Evolutionary conservation across 768 basidiomycete genomes (phyloP).

Genomic region (Lactarius hengduanensis): DNA sequence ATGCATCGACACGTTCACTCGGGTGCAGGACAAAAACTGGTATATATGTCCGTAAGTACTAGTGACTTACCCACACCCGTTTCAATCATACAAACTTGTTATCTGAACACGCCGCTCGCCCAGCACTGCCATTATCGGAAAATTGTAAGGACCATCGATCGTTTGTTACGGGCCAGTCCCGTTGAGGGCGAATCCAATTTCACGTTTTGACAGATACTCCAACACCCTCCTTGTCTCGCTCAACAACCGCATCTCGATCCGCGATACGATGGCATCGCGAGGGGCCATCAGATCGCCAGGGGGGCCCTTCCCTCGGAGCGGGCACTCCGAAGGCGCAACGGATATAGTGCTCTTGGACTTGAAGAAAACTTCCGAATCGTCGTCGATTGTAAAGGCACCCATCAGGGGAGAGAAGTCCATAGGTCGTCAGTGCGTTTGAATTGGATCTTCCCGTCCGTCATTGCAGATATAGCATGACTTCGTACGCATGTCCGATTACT

Average conservation of each 20-base stretch:
- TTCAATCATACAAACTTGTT: too few relatives aligned
- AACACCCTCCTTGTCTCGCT: slow-evolving; percentile 34
- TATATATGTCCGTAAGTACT: too few relatives aligned
- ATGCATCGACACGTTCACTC: too few relatives aligned
- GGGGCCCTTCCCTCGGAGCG: background rate
- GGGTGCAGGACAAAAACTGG: too few relatives aligned
- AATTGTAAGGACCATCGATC: too few relatives aligned
- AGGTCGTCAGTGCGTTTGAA: background rate
- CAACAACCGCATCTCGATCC: slow-evolving; percentile 23
- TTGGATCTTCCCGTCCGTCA: too few relatives aligned
- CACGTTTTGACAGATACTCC: slow-evolving; percentile 19
- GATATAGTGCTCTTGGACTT: background rate
- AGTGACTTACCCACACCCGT: too few relatives aligned
- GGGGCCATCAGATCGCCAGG: background rate
- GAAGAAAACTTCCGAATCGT: background rate
- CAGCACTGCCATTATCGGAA: too few relatives aligned
- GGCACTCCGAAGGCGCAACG: background rate
- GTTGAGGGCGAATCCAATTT: too few relatives aligned
- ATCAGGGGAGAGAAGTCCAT: background rate
- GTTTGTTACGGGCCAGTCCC: too few relatives aligned
- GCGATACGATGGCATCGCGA: background rate
- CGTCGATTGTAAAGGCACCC: background rate
- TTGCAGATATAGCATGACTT: slow-evolving; percentile 1
- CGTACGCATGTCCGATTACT: background rate
- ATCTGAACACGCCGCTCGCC: too few relatives aligned